A percentile compares a stretch with the other conserved stretches of the same genome.
These are phyloP conservation scores for Kodamaea sp. DNA, from an alignment of 1,139 yeast species.

Conservation along the genomic window DNA sequence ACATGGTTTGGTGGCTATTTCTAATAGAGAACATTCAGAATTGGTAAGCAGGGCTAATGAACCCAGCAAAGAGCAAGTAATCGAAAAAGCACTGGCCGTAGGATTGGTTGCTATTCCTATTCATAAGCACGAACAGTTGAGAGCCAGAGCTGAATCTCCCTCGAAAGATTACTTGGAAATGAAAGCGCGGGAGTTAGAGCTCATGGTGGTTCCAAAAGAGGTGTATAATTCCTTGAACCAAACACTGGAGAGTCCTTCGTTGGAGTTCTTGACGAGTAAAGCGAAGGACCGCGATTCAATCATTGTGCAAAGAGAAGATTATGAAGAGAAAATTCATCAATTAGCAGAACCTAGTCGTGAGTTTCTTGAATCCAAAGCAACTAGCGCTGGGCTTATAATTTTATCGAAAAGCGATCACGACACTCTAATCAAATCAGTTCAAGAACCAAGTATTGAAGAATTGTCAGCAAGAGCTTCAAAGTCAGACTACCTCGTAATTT, in stretches of 20 bases:
- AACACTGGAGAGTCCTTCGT: conserved; percentile 14
- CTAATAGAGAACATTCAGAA: conserved; percentile 19
- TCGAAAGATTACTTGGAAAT: conserved; percentile 15
- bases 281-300: conserved; percentile 9
- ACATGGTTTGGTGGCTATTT: conserved; percentile 19
- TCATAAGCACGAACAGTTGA: conserved; percentile 16
- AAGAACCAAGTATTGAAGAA: conserved; percentile 14
- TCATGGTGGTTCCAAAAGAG: conserved; percentile 9
- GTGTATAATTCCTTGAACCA: conserved; percentile 12
- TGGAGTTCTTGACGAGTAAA: conserved; percentile 18
- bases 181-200: conserved; percentile 9
- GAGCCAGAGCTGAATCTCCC: conserved; percentile 13
- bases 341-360: conserved; percentile 25
- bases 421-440: conserved; percentile 5
- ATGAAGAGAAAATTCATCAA: conserved; percentile 11
- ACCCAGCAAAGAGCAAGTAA: conserved; percentile 39
- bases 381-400: conserved; percentile 11
- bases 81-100: conserved; percentile 27
- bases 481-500: conserved; percentile 7
- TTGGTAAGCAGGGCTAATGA: conserved; percentile 25
- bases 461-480: conserved; percentile 8
- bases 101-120: conserved; percentile 22
- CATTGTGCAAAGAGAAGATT: conserved; percentile 13
- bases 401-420: conserved; percentile 9
- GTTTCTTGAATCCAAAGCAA: conserved; percentile 22